These are phyloP conservation scores for Glaciozyma martinii DNA, from an alignment of 768 basidiomycete genomes.

Conservation along the genomic window DNA sequence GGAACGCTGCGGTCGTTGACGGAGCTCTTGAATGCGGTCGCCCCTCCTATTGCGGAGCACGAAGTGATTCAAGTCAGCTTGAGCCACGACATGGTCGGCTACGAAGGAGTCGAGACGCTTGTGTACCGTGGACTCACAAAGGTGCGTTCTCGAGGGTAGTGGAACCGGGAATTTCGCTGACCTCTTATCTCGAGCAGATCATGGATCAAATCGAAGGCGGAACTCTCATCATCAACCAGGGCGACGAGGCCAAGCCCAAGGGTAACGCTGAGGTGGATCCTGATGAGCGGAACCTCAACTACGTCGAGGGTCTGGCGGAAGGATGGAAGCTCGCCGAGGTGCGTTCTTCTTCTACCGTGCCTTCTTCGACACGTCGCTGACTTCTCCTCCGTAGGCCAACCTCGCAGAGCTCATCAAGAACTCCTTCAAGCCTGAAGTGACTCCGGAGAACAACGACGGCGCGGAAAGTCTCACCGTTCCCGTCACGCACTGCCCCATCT, in stretches of 20 bases:
- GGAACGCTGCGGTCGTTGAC: conserved; percentile 80
- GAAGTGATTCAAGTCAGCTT: conserved; percentile 95
- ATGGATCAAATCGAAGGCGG: conserved; percentile 93
- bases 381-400: conserved; percentile 51
- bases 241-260: conserved; percentile 64
- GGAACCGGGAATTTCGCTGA: background rate
- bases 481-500: conserved; percentile 74
- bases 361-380: background rate
- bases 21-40: conserved; percentile 89
- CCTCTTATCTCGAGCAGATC: conserved; percentile 47
- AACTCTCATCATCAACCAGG: conserved; percentile 76
- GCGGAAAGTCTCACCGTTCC: conserved; percentile 36
- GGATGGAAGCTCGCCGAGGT: conserved; percentile 81
- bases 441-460: conserved; percentile 23
- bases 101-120: conserved; percentile 88
- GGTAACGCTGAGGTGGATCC: conserved; percentile 39
- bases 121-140: conserved; percentile 77
- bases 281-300: conserved; percentile 59
- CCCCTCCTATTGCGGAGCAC: conserved; percentile 95
- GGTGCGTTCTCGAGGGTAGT: conserved; percentile 42
- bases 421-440: conserved; percentile 32
- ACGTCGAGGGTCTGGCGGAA: conserved; percentile 72
- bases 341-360: conserved; percentile 17
- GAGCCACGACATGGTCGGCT: conserved; percentile 92
- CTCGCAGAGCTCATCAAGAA: conserved; percentile 61